A percentile compares a stretch with the other conserved stretches of the same genome.
These are phyloP conservation scores for Umbelopsis isabellina DNA, from an alignment of 192 early-diverging fungal species.

Conservation along the genomic window DNA sequence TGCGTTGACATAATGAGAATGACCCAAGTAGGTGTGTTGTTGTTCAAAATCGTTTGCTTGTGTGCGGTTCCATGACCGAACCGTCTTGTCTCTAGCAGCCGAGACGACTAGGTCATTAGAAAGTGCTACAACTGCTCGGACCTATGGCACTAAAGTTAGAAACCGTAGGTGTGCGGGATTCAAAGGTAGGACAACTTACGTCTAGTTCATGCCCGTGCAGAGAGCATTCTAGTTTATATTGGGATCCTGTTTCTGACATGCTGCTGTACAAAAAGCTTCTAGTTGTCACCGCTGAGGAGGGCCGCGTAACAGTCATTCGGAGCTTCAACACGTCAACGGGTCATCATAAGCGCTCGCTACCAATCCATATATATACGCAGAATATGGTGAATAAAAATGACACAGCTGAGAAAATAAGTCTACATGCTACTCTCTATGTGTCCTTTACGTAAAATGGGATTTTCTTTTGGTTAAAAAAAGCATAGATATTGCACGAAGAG, in stretches of 20 bases:
- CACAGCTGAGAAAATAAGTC: no score
- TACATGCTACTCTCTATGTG: background rate
- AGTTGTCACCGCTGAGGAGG: background rate
- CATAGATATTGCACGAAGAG: background rate
- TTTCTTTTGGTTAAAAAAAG: background rate
- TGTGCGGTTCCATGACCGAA: conserved; percentile 71
- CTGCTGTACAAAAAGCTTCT: background rate
- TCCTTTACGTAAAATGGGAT: background rate
- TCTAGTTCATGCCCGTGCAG: conserved; percentile 58
- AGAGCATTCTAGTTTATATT: conserved; percentile 53
- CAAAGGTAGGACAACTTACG: conserved; percentile 29
- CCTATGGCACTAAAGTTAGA: conserved; percentile 42
- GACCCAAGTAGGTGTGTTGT: conserved; percentile 60
- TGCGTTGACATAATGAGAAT: conserved; percentile 81
- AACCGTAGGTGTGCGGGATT: background rate
- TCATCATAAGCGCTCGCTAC: no score
- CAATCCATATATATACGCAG: no score
- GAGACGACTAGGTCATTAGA: conserved; percentile 66
- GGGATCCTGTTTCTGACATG: background rate
- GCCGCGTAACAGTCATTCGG: no score
- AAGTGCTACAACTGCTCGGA: conserved; percentile 66
- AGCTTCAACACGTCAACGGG: no score
- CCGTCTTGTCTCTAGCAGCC: conserved; percentile 76
- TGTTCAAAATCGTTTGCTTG: conserved; percentile 53
- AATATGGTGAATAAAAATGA: no score